A percentile compares a stretch with the other conserved stretches of the same genome.
These are phyloP conservation scores for Monosporascus sp. DNA, from an alignment of 2,329 filamentous ascomycete genomes.

Conservation along the genomic window DNA sequence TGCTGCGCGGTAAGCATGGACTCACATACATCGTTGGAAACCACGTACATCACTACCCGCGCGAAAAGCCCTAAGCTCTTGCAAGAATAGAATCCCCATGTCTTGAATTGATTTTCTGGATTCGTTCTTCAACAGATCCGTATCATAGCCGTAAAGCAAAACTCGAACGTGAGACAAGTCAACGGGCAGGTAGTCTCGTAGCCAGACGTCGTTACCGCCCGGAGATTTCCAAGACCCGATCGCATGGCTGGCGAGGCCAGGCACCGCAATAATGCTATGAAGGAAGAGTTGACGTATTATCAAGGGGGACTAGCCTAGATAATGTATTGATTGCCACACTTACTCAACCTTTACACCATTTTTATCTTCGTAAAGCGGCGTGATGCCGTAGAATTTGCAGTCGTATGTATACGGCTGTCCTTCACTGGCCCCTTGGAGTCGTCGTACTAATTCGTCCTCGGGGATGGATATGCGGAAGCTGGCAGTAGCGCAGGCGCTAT, in stretches of 20 bases:
- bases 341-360: conserved; percentile 15
- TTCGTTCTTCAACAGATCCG: conserved; percentile 13
- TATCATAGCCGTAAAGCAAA: conserved; percentile 27
- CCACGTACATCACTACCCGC: conserved; percentile 6
- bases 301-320: too few species aligned
- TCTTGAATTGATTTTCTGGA: conserved; percentile 16
- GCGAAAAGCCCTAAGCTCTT: conserved; percentile 11
- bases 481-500: conserved; percentile 6
- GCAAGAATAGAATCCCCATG: conserved; percentile 9
- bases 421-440: neutral
- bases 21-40: neutral
- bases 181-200: conserved; percentile 22
- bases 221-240: conserved; percentile 24
- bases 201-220: conserved; percentile 20
- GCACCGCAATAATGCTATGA: conserved; percentile 23
- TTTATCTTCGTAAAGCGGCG: conserved; percentile 16
- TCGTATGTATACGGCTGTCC: conserved; percentile 8
- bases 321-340: too few species aligned
- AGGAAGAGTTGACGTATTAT: neutral
- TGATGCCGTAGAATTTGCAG: conserved; percentile 19
- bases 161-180: conserved; percentile 18
- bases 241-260: conserved; percentile 24
- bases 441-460: neutral
- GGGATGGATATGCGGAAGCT: conserved; percentile 3
- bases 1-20: conserved; percentile 1